These are phyloP conservation scores for Candida loeiensis DNA, from an alignment of 805 yeast genomes.

Conservation along the genomic window DNA sequence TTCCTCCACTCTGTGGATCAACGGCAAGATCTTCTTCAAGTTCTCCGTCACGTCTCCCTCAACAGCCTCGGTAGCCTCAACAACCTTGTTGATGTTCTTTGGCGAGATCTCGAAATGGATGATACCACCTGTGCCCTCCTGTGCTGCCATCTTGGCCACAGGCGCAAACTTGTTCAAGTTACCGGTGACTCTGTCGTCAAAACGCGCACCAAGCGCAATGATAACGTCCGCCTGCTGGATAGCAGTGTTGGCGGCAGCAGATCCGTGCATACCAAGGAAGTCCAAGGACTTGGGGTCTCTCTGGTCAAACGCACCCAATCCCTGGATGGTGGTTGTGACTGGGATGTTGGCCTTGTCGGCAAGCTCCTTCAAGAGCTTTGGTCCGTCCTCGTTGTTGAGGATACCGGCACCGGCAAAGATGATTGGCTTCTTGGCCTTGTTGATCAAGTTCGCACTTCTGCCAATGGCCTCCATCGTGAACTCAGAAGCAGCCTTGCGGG, in stretches of 20 bases:
- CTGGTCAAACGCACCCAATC: conserved; percentile 92
- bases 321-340: conserved; percentile 94
- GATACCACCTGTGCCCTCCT: conserved; percentile 89
- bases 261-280: conserved; percentile 98
- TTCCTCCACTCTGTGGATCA: conserved; percentile 56
- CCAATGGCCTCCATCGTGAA: conserved; percentile 70
- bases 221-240: conserved; percentile 92
- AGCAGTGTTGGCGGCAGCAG: conserved; percentile 90
- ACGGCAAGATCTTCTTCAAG: conserved; percentile 68
- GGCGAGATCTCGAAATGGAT: conserved; percentile 94
- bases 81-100: conserved; percentile 96
- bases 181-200: conserved; percentile 97
- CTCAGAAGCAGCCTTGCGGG: conserved; percentile 66
- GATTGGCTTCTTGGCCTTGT: conserved; percentile 81
- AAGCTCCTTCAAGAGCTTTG: conserved; percentile 71
- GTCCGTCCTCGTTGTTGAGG: conserved; percentile 75
- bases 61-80: conserved; percentile 91
- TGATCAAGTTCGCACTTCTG: conserved; percentile 75
- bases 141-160: conserved; percentile 83
- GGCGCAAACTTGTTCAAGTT: conserved; percentile 88
- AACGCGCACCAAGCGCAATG: conserved; percentile 93
- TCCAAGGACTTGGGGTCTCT: conserved; percentile 84
- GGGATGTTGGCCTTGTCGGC: conserved; percentile 91
- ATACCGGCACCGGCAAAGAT: conserved; percentile 93
- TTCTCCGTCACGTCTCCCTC: conserved; percentile 93